A percentile compares a stretch with the other conserved stretches of the same genome.
Conservation (phyloP, 306 rosid genomes). For the Calophaca sinica region DNA sequence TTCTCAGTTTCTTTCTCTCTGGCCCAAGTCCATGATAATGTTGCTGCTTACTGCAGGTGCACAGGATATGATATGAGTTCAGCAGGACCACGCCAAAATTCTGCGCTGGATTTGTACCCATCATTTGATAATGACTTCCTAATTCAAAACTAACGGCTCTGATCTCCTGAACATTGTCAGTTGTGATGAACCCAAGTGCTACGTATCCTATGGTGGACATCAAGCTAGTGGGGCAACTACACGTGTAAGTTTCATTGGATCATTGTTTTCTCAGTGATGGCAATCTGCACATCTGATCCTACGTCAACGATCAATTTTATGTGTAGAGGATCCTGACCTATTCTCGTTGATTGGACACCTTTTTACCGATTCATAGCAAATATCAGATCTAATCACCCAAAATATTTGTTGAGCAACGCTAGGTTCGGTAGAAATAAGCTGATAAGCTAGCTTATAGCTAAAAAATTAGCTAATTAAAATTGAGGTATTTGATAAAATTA, state of each 20-base stretch:
- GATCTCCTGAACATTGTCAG: slow-evolving; percentile 39
- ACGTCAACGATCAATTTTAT: background rate
- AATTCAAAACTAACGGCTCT: slow-evolving; percentile 61
- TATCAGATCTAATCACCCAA: too few relatives aligned
- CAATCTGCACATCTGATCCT: too few relatives aligned
- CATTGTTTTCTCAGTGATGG: too few relatives aligned
- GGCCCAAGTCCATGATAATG: slow-evolving; percentile 15
- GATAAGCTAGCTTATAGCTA: too few relatives aligned
- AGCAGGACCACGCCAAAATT: slow-evolving; percentile 68
- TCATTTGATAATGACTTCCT: slow-evolving; percentile 66
- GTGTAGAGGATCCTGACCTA: background rate
- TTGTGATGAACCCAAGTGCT: slow-evolving; percentile 35
- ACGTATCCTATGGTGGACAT: slow-evolving; percentile 37
- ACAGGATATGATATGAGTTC: slow-evolving; percentile 48
- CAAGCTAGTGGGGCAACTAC: slow-evolving; percentile 23
- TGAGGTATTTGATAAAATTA: too few relatives aligned
- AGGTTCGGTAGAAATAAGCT: too few relatives aligned
- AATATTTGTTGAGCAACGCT: too few relatives aligned
- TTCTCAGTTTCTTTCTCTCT: slow-evolving; percentile 24
- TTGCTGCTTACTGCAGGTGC: slow-evolving; percentile 42
- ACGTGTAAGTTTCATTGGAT: background rate
- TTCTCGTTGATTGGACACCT: background rate
- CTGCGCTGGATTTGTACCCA: slow-evolving; percentile 66
- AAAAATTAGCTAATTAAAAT: too few relatives aligned
- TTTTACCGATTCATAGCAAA: too few relatives aligned